Conservation (phyloP, 2,329 filamentous ascomycete species). For the Ascosphaera apis region DNA sequence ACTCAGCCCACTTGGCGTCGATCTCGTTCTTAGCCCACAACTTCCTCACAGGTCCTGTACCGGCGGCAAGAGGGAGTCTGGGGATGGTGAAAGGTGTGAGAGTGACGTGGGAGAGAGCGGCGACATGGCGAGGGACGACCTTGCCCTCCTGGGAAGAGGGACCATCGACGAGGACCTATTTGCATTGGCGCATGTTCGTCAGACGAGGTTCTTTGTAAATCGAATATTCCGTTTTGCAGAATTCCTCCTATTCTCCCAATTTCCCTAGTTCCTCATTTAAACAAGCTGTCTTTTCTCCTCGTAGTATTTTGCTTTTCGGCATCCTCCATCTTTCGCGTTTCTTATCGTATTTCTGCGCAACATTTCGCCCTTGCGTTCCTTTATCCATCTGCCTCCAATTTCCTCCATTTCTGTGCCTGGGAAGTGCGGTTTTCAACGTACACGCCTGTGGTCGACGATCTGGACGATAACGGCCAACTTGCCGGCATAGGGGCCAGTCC, state of each 20-base stretch:
- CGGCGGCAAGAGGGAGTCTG: conserved; percentile 65
- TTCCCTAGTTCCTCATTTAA: conserved; percentile 1
- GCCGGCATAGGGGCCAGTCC: conserved; percentile 57
- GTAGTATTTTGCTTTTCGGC: too few relatives aligned
- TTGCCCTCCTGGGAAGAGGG: conserved; percentile 60
- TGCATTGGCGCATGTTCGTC: too few relatives aligned
- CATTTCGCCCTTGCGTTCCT: too few relatives aligned
- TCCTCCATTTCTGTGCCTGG: too few relatives aligned
- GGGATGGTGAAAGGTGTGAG: conserved; percentile 76
- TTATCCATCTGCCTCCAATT: conserved; percentile 1
- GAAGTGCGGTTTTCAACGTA: conserved; percentile 45
- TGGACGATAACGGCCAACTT: conserved; percentile 87
- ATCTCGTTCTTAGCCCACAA: conserved; percentile 80
- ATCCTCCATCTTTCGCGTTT: too few relatives aligned
- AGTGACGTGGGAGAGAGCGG: conserved; percentile 60
- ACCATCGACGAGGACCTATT: conserved; percentile 93
- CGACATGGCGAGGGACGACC: conserved; percentile 66
- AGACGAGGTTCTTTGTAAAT: too few relatives aligned
- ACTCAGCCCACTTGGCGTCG: conserved; percentile 80
- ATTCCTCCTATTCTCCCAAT: conserved; percentile 4
- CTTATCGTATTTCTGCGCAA: too few relatives aligned
- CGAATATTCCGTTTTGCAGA: too few relatives aligned
- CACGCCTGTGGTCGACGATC: conserved; percentile 99
- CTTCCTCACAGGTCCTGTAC: conserved; percentile 62
- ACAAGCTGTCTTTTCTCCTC: too few relatives aligned